Conservation (phyloP, 306 rosid species). For the Medicago arabica region DNA sequence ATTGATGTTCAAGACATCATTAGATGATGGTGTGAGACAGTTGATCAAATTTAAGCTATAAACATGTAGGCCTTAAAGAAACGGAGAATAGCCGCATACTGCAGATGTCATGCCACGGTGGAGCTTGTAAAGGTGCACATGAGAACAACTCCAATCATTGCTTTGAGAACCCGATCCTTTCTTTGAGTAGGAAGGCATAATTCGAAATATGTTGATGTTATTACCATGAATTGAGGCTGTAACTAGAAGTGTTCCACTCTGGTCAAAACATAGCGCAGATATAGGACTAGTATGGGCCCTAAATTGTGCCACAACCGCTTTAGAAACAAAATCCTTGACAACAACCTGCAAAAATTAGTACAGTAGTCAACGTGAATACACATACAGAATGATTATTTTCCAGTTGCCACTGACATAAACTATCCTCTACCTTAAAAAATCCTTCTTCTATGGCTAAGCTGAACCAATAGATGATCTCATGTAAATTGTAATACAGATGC, state of each 20-base stretch:
- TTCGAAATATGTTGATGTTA: slow-evolving; percentile 84
- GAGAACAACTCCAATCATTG: slow-evolving; percentile 76
- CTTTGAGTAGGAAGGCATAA: slow-evolving; percentile 74
- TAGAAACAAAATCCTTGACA: slow-evolving; percentile 77
- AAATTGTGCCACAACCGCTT: slow-evolving; percentile 79
- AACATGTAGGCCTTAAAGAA: slow-evolving; percentile 38
- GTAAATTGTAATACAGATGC: slow-evolving; percentile 51
- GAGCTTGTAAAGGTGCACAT: slow-evolving; percentile 91
- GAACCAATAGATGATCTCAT: slow-evolving; percentile 55
- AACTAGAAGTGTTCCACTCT: slow-evolving; percentile 90
- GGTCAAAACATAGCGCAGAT: slow-evolving; percentile 88
- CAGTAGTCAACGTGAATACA: slow-evolving; percentile 30
- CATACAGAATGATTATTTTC: slow-evolving; percentile 38
- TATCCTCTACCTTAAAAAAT: slow-evolving; percentile 54
- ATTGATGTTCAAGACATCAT: slow-evolving; percentile 33
- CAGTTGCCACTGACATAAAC: slow-evolving; percentile 35
- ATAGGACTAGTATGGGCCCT: slow-evolving; percentile 93
- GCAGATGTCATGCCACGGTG: slow-evolving; percentile 95
- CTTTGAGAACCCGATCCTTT: slow-evolving; percentile 66
- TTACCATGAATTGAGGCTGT: slow-evolving; percentile 90
- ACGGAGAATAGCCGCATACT: slow-evolving; percentile 58
- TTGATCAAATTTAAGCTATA: slow-evolving; percentile 35
- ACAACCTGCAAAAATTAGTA: slow-evolving; percentile 70
- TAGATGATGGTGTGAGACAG: slow-evolving; percentile 26
- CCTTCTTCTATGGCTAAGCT: slow-evolving; percentile 56